Evolutionary conservation across 1,139 yeast species (phyloP).

Genomic region (Hyphopichia burtonii): DNA sequence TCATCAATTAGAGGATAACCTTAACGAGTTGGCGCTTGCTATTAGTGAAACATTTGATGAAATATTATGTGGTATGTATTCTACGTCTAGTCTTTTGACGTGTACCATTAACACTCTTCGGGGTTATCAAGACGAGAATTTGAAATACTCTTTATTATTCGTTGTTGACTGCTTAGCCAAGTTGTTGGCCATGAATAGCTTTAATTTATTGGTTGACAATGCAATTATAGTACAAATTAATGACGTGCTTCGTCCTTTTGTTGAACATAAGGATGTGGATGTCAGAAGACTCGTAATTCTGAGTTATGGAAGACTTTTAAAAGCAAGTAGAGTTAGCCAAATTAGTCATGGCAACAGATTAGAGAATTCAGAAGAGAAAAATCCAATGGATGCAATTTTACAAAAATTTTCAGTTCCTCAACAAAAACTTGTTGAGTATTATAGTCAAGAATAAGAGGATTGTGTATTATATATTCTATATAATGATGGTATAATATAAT

Average conservation of each 20-base stretch:
- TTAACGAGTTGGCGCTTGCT: conserved; percentile 23
- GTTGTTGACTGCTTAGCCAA: conserved; percentile 22
- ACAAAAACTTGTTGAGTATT: conserved; percentile 36
- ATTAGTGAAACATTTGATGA: conserved; percentile 33
- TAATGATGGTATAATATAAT: too few relatives aligned
- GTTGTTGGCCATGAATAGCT: conserved; percentile 18
- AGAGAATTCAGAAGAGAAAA: conserved; percentile 9
- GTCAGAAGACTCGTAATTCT: conserved; percentile 41
- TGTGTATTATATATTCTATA: neutral
- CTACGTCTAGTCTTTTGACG: conserved; percentile 18
- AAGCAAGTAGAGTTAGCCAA: conserved; percentile 14
- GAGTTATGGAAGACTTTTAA: conserved; percentile 38
- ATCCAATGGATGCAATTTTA: conserved; percentile 21
- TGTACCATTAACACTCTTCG: conserved; percentile 11
- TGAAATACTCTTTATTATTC: conserved; percentile 12
- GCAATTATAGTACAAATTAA: conserved; percentile 27
- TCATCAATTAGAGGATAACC: conserved; percentile 11
- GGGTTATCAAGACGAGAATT: neutral
- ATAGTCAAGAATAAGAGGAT: conserved; percentile 19
- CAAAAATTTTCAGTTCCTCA: conserved; percentile 31
- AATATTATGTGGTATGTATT: conserved; percentile 25
- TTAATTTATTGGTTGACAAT: conserved; percentile 18
- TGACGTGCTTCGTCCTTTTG: conserved; percentile 20
- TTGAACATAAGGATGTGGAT: conserved; percentile 35
- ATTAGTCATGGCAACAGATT: conserved; percentile 7